Evolutionary conservation across 371 early-diverging fungal genomes (phyloP).

Genomic region (Apophysomyces sp.): DNA sequence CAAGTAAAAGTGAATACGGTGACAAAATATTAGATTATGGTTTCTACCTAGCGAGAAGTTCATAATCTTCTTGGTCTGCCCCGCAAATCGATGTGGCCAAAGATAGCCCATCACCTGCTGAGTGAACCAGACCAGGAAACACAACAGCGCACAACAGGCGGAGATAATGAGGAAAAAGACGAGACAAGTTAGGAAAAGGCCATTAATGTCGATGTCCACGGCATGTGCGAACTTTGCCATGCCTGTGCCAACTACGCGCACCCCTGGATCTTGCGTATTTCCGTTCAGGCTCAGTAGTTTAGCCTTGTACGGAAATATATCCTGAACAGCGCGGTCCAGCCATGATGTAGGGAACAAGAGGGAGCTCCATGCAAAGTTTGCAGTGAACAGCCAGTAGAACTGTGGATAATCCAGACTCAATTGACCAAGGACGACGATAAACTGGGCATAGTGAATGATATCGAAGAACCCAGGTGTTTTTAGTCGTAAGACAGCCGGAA

Average conservation of each 20-base stretch:
- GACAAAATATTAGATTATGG: not conserved
- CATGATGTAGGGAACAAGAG: slow-evolving; percentile 30
- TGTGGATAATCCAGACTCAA: slow-evolving; percentile 53
- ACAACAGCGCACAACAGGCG: slow-evolving; percentile 15
- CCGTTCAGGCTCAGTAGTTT: not conserved
- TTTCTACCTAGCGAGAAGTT: slow-evolving; percentile 16
- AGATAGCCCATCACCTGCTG: slow-evolving; percentile 4
- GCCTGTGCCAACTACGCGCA: slow-evolving; percentile 23
- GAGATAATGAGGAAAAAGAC: slow-evolving; percentile 29
- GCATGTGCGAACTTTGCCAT: slow-evolving; percentile 41
- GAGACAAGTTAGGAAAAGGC: slow-evolving; percentile 31
- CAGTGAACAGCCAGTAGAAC: slow-evolving; percentile 51
- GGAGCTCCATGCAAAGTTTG: slow-evolving; percentile 59
- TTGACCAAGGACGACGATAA: slow-evolving; percentile 48
- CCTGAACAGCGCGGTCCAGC: not conserved
- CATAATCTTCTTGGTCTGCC: slow-evolving; percentile 5
- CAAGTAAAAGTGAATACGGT: not conserved
- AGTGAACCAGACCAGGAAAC: slow-evolving; percentile 6
- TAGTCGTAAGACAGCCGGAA: slow-evolving; percentile 43
- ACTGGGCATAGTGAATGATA: slow-evolving; percentile 53
- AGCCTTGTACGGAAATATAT: not conserved
- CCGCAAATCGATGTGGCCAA: slow-evolving; percentile 8
- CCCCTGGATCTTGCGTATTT: not conserved
- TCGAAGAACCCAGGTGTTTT: slow-evolving; percentile 60
- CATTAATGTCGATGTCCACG: slow-evolving; percentile 30